Conservation (phyloP, 2,329 filamentous ascomycete genomes). For the Stemphylium vesicarium region DNA sequence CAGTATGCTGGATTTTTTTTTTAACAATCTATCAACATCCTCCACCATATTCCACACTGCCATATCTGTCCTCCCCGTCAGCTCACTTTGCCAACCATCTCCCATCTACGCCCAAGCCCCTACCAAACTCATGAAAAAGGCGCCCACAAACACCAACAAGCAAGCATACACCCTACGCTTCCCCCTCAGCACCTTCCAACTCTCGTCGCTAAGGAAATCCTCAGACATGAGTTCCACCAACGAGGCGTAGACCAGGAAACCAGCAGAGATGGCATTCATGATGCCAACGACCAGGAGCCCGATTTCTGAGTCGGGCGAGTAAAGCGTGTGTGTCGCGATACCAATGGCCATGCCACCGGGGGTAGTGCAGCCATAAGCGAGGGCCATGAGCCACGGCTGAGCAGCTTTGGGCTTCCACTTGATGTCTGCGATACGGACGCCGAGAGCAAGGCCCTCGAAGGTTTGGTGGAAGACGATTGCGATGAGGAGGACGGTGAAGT, state of each 20-base stretch:
- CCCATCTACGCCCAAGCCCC: slow-evolving; percentile 69
- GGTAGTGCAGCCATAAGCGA: slow-evolving; percentile 74
- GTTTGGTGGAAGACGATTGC: slow-evolving; percentile 73
- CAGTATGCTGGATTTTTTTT: no score
- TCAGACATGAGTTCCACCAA: slow-evolving; percentile 84
- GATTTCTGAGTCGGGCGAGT: slow-evolving; percentile 77
- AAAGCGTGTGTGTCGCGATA: slow-evolving; percentile 76
- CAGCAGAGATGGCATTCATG: slow-evolving; percentile 85
- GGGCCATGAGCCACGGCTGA: slow-evolving; percentile 72
- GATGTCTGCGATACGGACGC: slow-evolving; percentile 82
- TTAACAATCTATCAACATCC: no score
- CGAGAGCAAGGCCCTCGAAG: slow-evolving; percentile 86
- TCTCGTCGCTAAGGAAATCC: slow-evolving; percentile 80
- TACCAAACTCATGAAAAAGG: slow-evolving; percentile 72
- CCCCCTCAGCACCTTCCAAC: slow-evolving; percentile 70
- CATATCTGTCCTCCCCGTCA: no score
- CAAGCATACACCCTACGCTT: slow-evolving; percentile 68
- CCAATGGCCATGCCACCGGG: slow-evolving; percentile 86
- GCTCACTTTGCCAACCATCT: not conserved
- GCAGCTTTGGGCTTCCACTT: slow-evolving; percentile 51
- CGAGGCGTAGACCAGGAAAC: slow-evolving; percentile 80
- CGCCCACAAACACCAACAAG: slow-evolving; percentile 67
- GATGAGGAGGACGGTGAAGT: slow-evolving; percentile 64
- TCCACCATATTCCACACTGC: no score
- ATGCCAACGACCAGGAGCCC: slow-evolving; percentile 83